A percentile compares a stretch with the other conserved stretches of the same genome.
Conservation (phyloP, 352 stramenopile genomes). For the Phytopythium aichiense region DNA sequence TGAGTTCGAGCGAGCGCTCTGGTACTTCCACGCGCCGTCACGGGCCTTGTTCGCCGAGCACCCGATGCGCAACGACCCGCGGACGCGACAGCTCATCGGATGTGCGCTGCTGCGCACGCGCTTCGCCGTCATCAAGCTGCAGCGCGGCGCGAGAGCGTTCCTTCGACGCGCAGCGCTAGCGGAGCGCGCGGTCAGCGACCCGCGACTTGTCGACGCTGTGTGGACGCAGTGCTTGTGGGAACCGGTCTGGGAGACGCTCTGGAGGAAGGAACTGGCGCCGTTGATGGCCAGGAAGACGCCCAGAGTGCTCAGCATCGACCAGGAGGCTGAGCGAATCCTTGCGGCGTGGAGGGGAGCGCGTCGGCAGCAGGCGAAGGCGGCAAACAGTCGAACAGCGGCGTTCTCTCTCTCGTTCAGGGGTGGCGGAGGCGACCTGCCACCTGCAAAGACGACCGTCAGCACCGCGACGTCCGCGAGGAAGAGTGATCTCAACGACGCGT, state of each 20-base stretch:
- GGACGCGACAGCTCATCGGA: constrained; percentile 39
- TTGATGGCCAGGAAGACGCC: background rate
- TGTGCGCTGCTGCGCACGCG: constrained; percentile 32
- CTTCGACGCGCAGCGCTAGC: constrained; percentile 6
- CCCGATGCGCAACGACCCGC: constrained; percentile 43
- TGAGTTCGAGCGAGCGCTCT: constrained; percentile 54
- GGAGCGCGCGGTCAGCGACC: constrained; percentile 11
- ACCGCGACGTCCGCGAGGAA: background rate
- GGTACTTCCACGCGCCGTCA: constrained; percentile 49
- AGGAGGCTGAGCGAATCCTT: constrained; percentile 9
- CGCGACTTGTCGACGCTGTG: constrained; percentile 16
- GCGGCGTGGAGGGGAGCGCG: constrained; percentile 1
- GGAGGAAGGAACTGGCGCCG: background rate
- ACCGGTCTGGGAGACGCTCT: constrained; percentile 7
- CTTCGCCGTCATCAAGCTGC: constrained; percentile 32
- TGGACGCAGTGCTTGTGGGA: constrained; percentile 12
- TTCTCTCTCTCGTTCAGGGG: background rate
- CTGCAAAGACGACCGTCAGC: constrained; percentile 1
- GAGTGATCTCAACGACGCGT: background rate
- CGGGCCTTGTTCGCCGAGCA: constrained; percentile 42
- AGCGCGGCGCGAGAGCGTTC: constrained; percentile 21
- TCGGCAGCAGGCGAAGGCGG: background rate
- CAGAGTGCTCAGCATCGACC: constrained; percentile 4
- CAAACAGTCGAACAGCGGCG: constrained; percentile 1
- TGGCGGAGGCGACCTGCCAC: background rate